Evolutionary conservation across 1,139 yeast species (phyloP), one percentile per base, ranked within the genome.

Genomic region (Debaryomyces singareniensis): DNA sequence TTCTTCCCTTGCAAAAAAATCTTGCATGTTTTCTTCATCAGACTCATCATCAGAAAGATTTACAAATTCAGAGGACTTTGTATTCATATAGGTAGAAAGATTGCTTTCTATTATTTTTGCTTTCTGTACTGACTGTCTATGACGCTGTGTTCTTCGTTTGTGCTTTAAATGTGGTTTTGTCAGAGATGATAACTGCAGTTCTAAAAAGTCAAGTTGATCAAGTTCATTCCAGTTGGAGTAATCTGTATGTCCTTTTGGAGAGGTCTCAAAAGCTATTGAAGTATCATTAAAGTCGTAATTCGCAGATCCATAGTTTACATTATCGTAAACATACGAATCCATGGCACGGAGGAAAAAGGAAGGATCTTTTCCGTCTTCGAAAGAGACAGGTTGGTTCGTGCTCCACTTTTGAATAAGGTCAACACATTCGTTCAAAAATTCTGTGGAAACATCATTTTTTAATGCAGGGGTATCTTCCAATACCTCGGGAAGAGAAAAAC

Each of bases 41-140:
- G 76, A 68, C 14, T 74, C 81, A 43, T 80, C 86, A 45, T 80
- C 89, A 0, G 84, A 77, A 31, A 71, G 78, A 35, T 63, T 62
- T 26, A 82, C 71, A 42, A 57, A 75, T 37, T 74, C 79, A 2
- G 77, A 54, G 0, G 80, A 74, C 30, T 63, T 58, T 16, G 55
- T 29, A 3, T 47, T 42, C 16, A 29, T 36, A 5, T 39, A 37
- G 6, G 51, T 53, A 2, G 47, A 47, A 15, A 49, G 44, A 22
- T 45, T 44, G 26, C 28, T 29, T 20, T 13, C 10, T 12, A 5
- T 20, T n/a, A 5, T 5, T 24, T 28, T 22, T n/a, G 7, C 25
- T 14, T 15, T 28, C 13, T 10, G 5, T 5, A 10, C 5, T 5
- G 16, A 20, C 13, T 6, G 15, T 5, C 7, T 20, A 6, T 11